These are phyloP conservation scores for Colletotrichum nymphaeae DNA, from an alignment of 2,329 filamentous ascomycete genomes.

Conservation along the genomic window DNA sequence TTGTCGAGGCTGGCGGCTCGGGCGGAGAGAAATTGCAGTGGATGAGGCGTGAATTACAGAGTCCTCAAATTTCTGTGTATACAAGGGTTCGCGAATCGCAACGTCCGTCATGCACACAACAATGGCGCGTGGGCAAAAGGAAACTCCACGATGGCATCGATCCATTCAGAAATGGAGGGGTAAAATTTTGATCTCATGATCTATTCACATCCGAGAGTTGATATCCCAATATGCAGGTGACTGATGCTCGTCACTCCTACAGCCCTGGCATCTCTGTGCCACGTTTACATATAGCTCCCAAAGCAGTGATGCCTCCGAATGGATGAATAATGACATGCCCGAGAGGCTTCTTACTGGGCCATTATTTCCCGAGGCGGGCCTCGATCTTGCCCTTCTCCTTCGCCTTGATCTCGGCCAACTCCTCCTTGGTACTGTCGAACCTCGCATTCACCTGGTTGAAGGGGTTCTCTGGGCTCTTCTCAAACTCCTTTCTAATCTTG, in stretches of 20 bases:
- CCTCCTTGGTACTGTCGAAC: constrained; percentile 84
- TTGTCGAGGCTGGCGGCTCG: not conserved
- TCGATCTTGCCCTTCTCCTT: constrained; percentile 82
- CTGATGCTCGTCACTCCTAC: not conserved
- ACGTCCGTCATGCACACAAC: constrained; percentile 1
- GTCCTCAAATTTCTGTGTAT: not conserved
- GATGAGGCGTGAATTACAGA: not conserved
- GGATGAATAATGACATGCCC: not conserved
- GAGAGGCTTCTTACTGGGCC: not conserved
- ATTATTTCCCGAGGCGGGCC: constrained; percentile 65
- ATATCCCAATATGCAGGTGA: constrained; percentile 15
- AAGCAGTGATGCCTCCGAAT: not conserved
- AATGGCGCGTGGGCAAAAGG: not conserved
- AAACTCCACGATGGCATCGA: not conserved
- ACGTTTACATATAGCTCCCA: not conserved
- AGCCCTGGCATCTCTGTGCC: not conserved
- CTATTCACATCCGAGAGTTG: constrained; percentile 11
- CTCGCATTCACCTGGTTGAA: constrained; percentile 85
- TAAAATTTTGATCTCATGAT: constrained; percentile 15
- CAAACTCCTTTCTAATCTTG: constrained; percentile 89
- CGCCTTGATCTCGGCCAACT: constrained; percentile 74
- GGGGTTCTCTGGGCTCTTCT: constrained; percentile 93
- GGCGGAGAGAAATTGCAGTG: constrained; percentile 7
- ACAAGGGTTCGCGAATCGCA: not conserved
- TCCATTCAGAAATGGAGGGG: not conserved